These are phyloP conservation scores for Pseudogymnoascus pannorum DNA, from an alignment of 2,329 filamentous ascomycete genomes.

Conservation along the genomic window DNA sequence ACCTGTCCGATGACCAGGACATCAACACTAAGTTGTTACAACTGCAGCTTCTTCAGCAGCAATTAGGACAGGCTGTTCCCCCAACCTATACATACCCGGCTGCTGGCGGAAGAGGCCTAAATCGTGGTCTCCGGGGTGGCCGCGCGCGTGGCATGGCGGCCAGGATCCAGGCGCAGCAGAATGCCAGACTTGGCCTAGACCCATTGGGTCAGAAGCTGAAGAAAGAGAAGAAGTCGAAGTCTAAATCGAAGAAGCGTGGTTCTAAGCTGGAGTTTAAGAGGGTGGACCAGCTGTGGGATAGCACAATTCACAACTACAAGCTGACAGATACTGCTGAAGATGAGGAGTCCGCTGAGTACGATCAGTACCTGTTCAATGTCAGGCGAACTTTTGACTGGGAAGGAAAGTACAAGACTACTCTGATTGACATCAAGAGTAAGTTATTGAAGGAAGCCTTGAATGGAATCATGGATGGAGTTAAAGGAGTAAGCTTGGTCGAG, in stretches of 20 bases:
- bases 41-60: slow-evolving; percentile 20
- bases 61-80: slow-evolving; percentile 14
- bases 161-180: slow-evolving; percentile 19
- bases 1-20: slow-evolving; percentile 27
- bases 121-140: slow-evolving; percentile 12
- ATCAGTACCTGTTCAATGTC: slow-evolving; percentile 77
- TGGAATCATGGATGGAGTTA: slow-evolving; percentile 67
- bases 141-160: slow-evolving; percentile 14
- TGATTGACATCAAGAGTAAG: slow-evolving; percentile 82
- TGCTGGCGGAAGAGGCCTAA: slow-evolving; percentile 7
- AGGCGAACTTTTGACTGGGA: slow-evolving; percentile 78
- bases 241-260: slow-evolving; percentile 33
- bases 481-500: slow-evolving; percentile 71
- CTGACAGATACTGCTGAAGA: slow-evolving; percentile 59
- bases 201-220: slow-evolving; percentile 20
- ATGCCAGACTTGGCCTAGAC: slow-evolving; percentile 23
- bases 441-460: slow-evolving; percentile 62
- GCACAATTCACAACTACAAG: slow-evolving; percentile 56
- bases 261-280: slow-evolving; percentile 61
- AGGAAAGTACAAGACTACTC: slow-evolving; percentile 65
- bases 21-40: slow-evolving; percentile 24
- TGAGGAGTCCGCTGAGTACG: slow-evolving; percentile 58
- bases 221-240: slow-evolving; percentile 37
- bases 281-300: slow-evolving; percentile 57
- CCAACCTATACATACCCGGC: slow-evolving; percentile 10